Conservation (phyloP, 192 early-diverging fungal species). For the Coemansia sp. region DNA sequence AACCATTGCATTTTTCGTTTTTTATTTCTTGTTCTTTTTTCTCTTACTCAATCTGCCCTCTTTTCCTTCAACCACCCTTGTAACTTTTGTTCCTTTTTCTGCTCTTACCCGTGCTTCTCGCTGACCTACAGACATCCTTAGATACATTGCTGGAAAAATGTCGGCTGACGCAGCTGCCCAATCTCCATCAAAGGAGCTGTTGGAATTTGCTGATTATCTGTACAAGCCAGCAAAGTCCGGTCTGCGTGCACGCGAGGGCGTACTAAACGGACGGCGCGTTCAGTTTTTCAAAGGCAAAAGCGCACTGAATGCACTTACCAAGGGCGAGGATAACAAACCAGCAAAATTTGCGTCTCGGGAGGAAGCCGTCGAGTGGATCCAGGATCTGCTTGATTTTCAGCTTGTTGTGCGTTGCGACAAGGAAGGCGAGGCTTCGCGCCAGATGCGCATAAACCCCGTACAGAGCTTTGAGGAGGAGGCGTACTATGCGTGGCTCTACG, state of each 20-base stretch:
- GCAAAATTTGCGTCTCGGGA: constrained; percentile 61
- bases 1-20: neutral
- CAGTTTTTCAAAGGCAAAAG: constrained; percentile 82
- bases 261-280: constrained; percentile 86
- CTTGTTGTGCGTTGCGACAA: constrained; percentile 80
- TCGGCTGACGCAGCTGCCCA: constrained; percentile 18
- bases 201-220: constrained; percentile 79
- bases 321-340: constrained; percentile 30
- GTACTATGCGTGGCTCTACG: constrained; percentile 94
- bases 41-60: neutral
- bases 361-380: constrained; percentile 64
- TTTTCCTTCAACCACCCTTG: neutral
- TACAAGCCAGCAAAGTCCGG: constrained; percentile 66
- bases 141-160: constrained; percentile 18
- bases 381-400: constrained; percentile 67
- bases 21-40: neutral
- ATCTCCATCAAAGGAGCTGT: constrained; percentile 59
- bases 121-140: neutral
- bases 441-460: constrained; percentile 58
- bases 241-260: constrained; percentile 80
- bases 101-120: neutral
- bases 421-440: constrained; percentile 50
- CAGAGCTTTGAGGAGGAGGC: constrained; percentile 75
- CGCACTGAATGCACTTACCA: constrained; percentile 48
- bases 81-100: neutral